Conservation (phyloP, 1,284 basidiomycete genomes). For the Cryptococcus sp. region DNA sequence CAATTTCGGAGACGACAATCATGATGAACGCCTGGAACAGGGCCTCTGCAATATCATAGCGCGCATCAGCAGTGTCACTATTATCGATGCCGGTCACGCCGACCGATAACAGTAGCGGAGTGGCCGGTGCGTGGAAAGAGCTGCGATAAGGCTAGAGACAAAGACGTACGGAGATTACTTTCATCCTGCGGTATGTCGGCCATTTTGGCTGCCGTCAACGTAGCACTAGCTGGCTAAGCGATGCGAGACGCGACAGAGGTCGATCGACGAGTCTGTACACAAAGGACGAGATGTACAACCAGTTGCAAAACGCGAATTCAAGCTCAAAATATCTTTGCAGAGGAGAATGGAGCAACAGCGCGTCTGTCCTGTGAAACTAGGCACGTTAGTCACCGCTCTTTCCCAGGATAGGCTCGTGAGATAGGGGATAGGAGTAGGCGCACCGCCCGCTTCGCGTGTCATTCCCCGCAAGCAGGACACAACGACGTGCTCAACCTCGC, state of each 20-base stretch:
- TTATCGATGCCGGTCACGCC: not conserved
- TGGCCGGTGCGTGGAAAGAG: not conserved
- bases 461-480: not conserved
- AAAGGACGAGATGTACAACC: no score
- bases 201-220: slow-evolving; percentile 3
- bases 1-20: slow-evolving; percentile 85
- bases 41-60: slow-evolving; percentile 51
- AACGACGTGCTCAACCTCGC: not conserved
- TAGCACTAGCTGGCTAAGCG: no score
- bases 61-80: not conserved
- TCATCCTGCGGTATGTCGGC: slow-evolving; percentile 3
- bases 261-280: no score
- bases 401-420: not conserved
- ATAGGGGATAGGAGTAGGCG: not conserved
- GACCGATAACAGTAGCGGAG: no score
- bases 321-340: no score
- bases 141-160: not conserved
- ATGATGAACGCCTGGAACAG: slow-evolving; percentile 76
- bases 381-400: no score
- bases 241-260: no score
- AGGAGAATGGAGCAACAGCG: no score
- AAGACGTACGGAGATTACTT: slow-evolving; percentile 9
- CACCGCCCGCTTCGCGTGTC: no score
- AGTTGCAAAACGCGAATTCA: no score
- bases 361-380: no score